Conservation (phyloP, 495 filamentous ascomycete genomes). For the Tuber indicum region DNA sequence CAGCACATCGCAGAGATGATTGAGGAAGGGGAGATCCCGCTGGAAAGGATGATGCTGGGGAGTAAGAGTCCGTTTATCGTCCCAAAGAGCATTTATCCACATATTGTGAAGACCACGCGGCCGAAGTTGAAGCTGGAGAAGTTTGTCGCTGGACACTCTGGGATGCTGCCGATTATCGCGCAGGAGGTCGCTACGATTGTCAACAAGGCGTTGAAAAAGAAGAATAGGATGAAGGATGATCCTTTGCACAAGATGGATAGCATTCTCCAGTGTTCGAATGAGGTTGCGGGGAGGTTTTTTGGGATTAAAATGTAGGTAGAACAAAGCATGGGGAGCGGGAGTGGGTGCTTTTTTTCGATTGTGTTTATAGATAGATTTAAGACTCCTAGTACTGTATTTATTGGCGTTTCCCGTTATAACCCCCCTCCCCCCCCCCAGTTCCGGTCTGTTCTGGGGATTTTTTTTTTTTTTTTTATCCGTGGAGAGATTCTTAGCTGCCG, state of each 20-base stretch:
- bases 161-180: conserved; percentile 11
- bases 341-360: background rate
- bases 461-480: background rate
- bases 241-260: background rate
- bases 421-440: background rate
- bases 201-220: background rate
- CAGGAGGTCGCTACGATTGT: conserved; percentile 6
- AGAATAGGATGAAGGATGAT: background rate
- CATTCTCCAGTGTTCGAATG: background rate
- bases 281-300: background rate
- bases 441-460: background rate
- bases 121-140: conserved; percentile 6
- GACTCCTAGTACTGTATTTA: background rate
- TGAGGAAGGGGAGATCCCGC: conserved; percentile 8
- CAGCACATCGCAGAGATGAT: conserved; percentile 10
- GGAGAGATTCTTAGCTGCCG: background rate
- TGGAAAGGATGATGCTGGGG: conserved; percentile 11
- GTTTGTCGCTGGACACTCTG: conserved; percentile 13
- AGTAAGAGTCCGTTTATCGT: conserved; percentile 15
- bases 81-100: conserved; percentile 2
- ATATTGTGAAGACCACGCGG: conserved; percentile 6
- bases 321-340: background rate
- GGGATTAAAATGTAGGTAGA: background rate
- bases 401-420: background rate
- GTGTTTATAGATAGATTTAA: background rate